Evolutionary conservation across 2,329 filamentous ascomycete genomes (phyloP).

Genomic region (Hirsutella rhossiliensis): DNA sequence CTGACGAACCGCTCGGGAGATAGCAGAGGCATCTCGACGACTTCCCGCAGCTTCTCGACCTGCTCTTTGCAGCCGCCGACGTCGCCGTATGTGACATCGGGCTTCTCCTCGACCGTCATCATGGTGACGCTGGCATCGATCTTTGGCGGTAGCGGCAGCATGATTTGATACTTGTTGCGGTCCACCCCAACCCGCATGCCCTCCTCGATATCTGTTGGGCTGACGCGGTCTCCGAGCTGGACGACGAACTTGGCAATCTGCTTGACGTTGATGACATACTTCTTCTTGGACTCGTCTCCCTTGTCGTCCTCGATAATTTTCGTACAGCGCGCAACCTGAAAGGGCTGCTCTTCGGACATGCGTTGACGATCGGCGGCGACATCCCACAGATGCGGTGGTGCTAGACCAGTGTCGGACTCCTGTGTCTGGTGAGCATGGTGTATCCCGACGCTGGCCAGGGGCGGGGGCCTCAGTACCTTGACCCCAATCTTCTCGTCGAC

Average conservation of each 20-base stretch:
- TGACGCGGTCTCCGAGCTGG: slow-evolving; percentile 91
- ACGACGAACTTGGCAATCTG: slow-evolving; percentile 99
- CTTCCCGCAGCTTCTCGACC: slow-evolving; percentile 96
- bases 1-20: slow-evolving; percentile 96
- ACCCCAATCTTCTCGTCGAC: slow-evolving; percentile 98
- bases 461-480: slow-evolving; percentile 37
- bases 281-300: slow-evolving; percentile 88
- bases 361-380: slow-evolving; percentile 94
- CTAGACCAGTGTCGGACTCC: slow-evolving; percentile 97
- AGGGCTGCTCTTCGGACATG: slow-evolving; percentile 95
- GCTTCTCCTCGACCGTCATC: slow-evolving; percentile 99
- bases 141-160: slow-evolving; percentile 90
- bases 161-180: slow-evolving; percentile 97
- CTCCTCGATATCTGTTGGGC: slow-evolving; percentile 97
- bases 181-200: slow-evolving; percentile 98
- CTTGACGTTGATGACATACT: slow-evolving; percentile 99
- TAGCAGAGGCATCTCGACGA: slow-evolving; percentile 95
- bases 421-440: slow-evolving; percentile 23
- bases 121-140: slow-evolving; percentile 98
- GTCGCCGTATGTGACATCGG: slow-evolving; percentile 96
- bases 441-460: neutral
- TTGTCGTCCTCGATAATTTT: slow-evolving; percentile 98
- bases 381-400: slow-evolving; percentile 97
- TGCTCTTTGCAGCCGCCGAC: slow-evolving; percentile 99
- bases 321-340: slow-evolving; percentile 95